Conservation (phyloP, 2,329 filamentous ascomycete genomes). For the Gaeumannomyces tritici region DNA sequence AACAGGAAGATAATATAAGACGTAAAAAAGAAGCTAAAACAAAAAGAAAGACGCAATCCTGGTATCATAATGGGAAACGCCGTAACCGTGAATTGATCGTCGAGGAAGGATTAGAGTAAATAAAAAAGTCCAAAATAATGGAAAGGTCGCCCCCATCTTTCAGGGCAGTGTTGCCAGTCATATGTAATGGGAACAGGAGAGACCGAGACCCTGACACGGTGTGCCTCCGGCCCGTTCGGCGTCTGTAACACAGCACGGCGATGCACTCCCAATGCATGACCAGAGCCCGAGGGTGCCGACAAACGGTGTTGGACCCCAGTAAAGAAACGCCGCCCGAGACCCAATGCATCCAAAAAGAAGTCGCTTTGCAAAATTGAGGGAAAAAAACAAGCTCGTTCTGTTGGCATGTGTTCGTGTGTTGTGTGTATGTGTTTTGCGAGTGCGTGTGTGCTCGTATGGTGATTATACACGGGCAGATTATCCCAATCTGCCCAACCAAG, state of each 20-base stretch:
- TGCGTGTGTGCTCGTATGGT: background rate
- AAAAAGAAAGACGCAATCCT: background rate
- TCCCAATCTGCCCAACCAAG: background rate
- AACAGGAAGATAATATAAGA: background rate
- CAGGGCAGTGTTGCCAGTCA: constrained; percentile 3
- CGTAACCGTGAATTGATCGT: constrained; percentile 4
- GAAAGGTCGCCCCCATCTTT: background rate
- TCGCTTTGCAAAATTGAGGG: background rate
- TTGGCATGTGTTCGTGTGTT: background rate
- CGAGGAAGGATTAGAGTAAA: background rate
- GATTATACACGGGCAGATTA: constrained; percentile 1
- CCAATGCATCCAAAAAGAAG: background rate
- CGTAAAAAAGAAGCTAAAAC: background rate
- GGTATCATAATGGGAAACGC: constrained; percentile 3
- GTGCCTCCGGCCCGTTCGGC: background rate
- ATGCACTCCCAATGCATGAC: no score
- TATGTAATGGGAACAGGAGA: background rate
- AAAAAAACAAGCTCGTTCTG: background rate
- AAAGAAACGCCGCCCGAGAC: background rate
- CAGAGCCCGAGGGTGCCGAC: background rate
- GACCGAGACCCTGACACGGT: background rate
- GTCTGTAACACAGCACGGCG: background rate
- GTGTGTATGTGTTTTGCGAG: background rate
- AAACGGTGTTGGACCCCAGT: background rate
- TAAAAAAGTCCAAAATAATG: background rate